Evolutionary conservation across 495 filamentous ascomycete species (phyloP).

Genomic region (Acidomyces sp.): DNA sequence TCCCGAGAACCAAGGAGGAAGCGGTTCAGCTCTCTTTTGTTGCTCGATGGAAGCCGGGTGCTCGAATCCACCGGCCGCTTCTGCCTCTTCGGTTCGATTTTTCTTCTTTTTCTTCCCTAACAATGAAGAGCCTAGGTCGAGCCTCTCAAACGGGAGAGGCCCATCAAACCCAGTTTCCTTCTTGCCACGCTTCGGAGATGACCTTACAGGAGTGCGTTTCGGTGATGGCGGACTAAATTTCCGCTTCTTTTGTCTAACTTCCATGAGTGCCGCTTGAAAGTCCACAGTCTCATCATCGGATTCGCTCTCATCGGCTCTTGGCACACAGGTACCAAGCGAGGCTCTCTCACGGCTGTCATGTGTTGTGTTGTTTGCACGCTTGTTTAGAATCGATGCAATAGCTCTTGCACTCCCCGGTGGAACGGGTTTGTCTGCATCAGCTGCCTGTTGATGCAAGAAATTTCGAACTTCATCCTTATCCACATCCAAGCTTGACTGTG

Average conservation of each 20-base stretch:
- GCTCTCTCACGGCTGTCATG: conserved; percentile 22
- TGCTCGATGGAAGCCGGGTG: conserved; percentile 28
- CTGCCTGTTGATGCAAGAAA: conserved; percentile 44
- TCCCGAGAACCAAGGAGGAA: conserved; percentile 80
- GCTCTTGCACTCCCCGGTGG: conserved; percentile 39
- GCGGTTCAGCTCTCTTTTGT: conserved; percentile 34
- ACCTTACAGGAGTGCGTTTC: conserved; percentile 1
- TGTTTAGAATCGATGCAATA: conserved; percentile 52
- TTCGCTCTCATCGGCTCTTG: conserved; percentile 20
- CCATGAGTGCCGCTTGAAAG: conserved; percentile 44
- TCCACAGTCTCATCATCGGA: conserved; percentile 48
- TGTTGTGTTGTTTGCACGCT: conserved; percentile 42
- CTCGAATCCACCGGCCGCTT: conserved; percentile 58
- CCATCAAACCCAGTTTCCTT: conserved; percentile 53
- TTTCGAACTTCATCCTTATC: conserved; percentile 33
- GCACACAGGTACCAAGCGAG: conserved; percentile 13
- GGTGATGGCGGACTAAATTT: conserved; percentile 18
- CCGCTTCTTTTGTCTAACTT: conserved; percentile 32
- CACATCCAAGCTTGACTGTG: conserved; percentile 32
- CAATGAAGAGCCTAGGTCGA: conserved; percentile 53
- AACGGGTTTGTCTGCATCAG: conserved; percentile 41
- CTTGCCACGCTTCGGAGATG: not conserved
- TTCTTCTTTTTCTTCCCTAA: conserved; percentile 38
- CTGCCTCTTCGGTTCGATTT: conserved; percentile 38
- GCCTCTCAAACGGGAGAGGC: conserved; percentile 77